Base-by-base conservation (phyloP, 768 basidiomycete genomes). In the Russula sp. region DNA sequence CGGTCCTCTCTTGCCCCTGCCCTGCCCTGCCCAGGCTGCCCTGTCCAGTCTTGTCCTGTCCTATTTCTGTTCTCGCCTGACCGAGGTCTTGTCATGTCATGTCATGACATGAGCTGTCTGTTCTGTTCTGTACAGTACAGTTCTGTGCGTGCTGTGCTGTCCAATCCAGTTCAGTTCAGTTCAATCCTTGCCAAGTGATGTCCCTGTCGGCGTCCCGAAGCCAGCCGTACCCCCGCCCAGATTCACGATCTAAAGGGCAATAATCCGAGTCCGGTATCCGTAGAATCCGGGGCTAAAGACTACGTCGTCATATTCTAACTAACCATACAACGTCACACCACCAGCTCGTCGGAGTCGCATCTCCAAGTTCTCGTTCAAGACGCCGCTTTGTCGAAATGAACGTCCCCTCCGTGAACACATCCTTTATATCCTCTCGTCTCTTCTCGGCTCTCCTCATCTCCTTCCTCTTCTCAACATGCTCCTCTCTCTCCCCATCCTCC, bases 401-500 rank as follows among this genome's bases (percentile, higher is more conserved):
- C 57, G 7, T 54, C 31, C 57, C 57, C 57, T 48, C 57, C 52
- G 54, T 59, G 45, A 27, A 37, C 53, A 27, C 35, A 58, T 59
- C 49, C 44, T 63, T 64, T 64, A 64, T 64, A 64, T 55, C 47
- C 18, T 61, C 50, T 51, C 62, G 35, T 63, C 44, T 63, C 55
- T 34, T 35, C 48, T 32, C 20, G 31, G 9, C 50, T 44, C 42
- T 35, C 54, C 49, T 32, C 48, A 20, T 55, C 63, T 50, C 35
- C 44, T 53, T 32, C 37, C 53, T 35, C 27, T 54, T 35, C 13
- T 62, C 51, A 42, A 8, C 45, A 55, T 61, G 59, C 6, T 27
- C 65, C 45, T 51, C 35, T 13, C 60, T 27, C 68, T 62, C 59
- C 63, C 63, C 63, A 49, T 58, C 66, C 62, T 61, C 65, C 82